Base-by-base conservation (phyloP, 2,329 filamentous ascomycete species). In the Fusarium phyllophilum region DNA sequence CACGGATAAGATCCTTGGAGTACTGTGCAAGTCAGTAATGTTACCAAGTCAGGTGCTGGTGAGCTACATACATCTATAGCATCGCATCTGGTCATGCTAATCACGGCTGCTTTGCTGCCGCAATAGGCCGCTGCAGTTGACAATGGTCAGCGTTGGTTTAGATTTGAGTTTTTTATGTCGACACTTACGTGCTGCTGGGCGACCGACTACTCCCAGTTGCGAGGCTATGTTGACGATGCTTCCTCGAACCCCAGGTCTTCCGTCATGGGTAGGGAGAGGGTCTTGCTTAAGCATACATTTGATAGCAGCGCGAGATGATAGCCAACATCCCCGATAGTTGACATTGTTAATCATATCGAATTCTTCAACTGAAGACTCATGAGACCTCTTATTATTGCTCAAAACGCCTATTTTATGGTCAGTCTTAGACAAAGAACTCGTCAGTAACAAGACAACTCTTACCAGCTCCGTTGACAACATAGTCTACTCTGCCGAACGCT, bases 61-160 rank as follows among this genome's bases (percentile, higher is more conserved):
- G 13, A 26, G 22, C 11, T 18, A 54, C 48, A 18, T 62, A 68
- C 66, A 18, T 68, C 66, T 18, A 68, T 68, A 3, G 66, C 63
- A 7, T 88, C 3, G 87, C 88, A 71, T 89, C 88, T 1, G 0
- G 89, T 90, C 85, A 91, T 85, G 29, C 86, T 87, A 56, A 90
- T 86, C 5, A 90, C 84, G 0, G 88, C 89, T 20, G 88, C 85
- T 70, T 91, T 91, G 8, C 87, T 89, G 0, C 85, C 86, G 61
- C 86, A 89, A 69, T 90, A 90, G 3, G 87, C 84, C 15, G 87
- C 87, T 88, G 6, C 9, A 8, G 14, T 45, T 18, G 9, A 2
- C 4, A 22, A 6, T 3, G 20, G 20, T 48, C 8, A 48, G 13
- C 17, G 0, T 4, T 22, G 2, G 20, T 17, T 22, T 26, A 22